Evolutionary conservation across 371 early-diverging fungal species (phyloP).

Genomic region (Batkoa obscura): DNA sequence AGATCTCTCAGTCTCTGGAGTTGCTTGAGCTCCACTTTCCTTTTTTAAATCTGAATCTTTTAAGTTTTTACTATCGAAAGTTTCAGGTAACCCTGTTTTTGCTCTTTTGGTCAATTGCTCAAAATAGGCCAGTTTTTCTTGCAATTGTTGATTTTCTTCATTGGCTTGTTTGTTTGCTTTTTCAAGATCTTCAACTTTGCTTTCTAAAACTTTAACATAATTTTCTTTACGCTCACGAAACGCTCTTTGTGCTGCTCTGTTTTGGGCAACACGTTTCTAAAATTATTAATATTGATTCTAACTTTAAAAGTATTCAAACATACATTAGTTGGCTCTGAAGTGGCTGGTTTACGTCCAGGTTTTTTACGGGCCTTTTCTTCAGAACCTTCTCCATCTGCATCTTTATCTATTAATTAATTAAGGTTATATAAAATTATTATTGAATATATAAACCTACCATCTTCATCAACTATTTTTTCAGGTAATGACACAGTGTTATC

Average conservation of each 20-base stretch:
- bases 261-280: conserved; percentile 50
- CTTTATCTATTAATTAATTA: no score
- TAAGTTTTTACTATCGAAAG: no score
- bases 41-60: no score
- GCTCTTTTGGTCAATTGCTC: not conserved
- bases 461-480: no score
- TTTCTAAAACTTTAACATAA: conserved; percentile 37
- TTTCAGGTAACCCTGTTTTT: no score
- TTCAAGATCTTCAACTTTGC: conserved; percentile 19
- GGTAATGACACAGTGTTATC: no score
- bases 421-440: no score
- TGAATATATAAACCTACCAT: no score
- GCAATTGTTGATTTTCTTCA: conserved; percentile 16
- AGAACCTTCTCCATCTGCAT: not conserved
- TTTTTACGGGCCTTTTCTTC: conserved; percentile 14
- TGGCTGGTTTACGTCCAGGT: conserved; percentile 34
- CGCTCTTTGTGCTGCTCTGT: conserved; percentile 57
- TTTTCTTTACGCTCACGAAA: conserved; percentile 56
- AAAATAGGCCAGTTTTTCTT: not conserved
- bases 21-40: no score
- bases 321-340: conserved; percentile 9
- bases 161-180: conserved; percentile 16
- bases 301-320: not conserved
- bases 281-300: not conserved
- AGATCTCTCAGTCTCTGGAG: no score